Percentiles rank a stretch among this genome's conserved stretches.
These are phyloP conservation scores for Polyplosphaeria fusca DNA, from an alignment of 495 filamentous ascomycete genomes.

Conservation along the genomic window DNA sequence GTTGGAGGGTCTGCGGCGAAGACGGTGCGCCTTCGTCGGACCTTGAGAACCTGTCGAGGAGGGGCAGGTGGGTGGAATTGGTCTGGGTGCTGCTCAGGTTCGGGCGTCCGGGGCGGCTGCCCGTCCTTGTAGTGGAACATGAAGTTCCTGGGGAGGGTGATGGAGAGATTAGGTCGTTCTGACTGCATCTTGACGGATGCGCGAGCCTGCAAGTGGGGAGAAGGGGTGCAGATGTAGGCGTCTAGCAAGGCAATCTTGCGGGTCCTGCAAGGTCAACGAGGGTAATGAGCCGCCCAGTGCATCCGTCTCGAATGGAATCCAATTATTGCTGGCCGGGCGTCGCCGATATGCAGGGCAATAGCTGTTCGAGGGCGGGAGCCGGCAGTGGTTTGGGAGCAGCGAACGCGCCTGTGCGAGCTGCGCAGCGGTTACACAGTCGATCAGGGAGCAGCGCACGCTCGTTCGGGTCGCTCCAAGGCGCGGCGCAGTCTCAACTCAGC, in stretches of 20 bases:
- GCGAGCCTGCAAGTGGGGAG: too few relatives aligned
- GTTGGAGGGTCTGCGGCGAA: slow-evolving; percentile 1
- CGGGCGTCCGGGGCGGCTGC: slow-evolving; percentile 58
- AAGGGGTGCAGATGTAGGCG: background rate
- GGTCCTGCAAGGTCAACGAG: slow-evolving; percentile 17
- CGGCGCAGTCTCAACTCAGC: slow-evolving; percentile 13
- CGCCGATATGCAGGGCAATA: slow-evolving; percentile 20
- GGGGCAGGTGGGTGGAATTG: slow-evolving; percentile 47
- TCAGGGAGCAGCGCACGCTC: slow-evolving; percentile 11
- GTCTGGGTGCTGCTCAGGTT: slow-evolving; percentile 48
- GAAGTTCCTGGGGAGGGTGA: slow-evolving; percentile 64
- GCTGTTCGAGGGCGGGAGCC: slow-evolving; percentile 17
- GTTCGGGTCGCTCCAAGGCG: slow-evolving; percentile 10
- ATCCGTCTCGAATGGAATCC: background rate
- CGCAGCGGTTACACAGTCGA: slow-evolving; percentile 24
- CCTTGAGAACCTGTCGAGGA: slow-evolving; percentile 51
- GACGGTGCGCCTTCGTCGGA: slow-evolving; percentile 46
- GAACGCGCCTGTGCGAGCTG: slow-evolving; percentile 30
- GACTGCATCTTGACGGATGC: slow-evolving; percentile 26
- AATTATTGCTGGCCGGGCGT: slow-evolving; percentile 1
- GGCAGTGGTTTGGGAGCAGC: slow-evolving; percentile 28
- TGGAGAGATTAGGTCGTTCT: slow-evolving; percentile 53
- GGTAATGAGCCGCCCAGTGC: background rate
- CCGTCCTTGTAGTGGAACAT: slow-evolving; percentile 55
- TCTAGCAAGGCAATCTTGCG: slow-evolving; percentile 9